Evolutionary conservation across 1,284 basidiomycete species (phyloP).

Genomic region (Leccinum pachyderme): DNA sequence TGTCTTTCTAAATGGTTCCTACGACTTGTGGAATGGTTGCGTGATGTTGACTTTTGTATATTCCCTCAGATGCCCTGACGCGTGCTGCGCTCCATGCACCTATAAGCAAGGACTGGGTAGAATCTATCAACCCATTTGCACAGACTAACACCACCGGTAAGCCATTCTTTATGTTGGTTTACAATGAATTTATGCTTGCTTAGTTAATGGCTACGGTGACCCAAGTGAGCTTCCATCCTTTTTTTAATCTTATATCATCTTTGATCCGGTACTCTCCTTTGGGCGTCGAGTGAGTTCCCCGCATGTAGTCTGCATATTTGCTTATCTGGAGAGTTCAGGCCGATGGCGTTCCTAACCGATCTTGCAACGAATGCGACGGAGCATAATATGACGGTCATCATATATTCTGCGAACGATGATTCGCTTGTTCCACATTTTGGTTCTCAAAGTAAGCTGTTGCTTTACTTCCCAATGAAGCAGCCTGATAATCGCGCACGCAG

Average conservation of each 20-base stretch:
- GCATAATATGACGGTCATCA: slow-evolving; percentile 47
- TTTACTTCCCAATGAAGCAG: not conserved
- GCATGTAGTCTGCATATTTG: not conserved
- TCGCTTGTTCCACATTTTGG: slow-evolving; percentile 59
- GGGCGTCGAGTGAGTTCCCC: slow-evolving; percentile 49
- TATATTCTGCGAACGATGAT: slow-evolving; percentile 71
- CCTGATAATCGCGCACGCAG: slow-evolving; percentile 39
- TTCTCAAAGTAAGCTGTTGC: slow-evolving; percentile 50
- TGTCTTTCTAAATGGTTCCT: not conserved
- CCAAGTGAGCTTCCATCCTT: slow-evolving; percentile 38
- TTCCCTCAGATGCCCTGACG: not conserved
- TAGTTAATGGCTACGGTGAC: slow-evolving; percentile 30
- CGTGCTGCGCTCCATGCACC: not conserved
- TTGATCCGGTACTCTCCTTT: slow-evolving; percentile 2
- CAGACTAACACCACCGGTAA: slow-evolving; percentile 25
- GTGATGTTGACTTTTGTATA: too few species aligned
- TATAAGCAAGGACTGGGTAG: not conserved
- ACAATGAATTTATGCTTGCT: slow-evolving; percentile 4
- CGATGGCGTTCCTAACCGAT: slow-evolving; percentile 62
- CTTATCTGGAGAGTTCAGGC: slow-evolving; percentile 37
- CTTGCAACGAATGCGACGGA: slow-evolving; percentile 58
- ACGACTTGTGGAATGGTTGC: too few species aligned
- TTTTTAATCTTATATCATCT: not conserved
- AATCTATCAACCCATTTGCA: not conserved
- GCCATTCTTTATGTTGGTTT: slow-evolving; percentile 9